phyloP scores from a whole-genome alignment of 768 basidiomycete genomes.

The Daedaleopsis sinensis region DNA sequence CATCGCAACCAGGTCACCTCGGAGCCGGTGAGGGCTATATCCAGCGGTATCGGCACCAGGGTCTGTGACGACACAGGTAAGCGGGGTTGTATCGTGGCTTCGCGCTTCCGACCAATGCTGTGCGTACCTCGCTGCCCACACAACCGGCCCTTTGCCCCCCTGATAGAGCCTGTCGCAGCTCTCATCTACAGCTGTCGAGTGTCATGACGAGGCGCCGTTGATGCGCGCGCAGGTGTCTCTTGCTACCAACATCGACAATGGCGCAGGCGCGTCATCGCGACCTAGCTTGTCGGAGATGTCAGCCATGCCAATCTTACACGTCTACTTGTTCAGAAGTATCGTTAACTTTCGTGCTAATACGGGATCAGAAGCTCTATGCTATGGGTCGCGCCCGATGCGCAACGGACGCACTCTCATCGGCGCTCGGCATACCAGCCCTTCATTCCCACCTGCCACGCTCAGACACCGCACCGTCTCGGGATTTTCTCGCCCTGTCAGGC shows the following conservation, averaged over 20 bases:
- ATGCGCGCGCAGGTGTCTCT: too few relatives aligned
- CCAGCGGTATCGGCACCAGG: neutral
- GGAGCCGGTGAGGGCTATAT: neutral
- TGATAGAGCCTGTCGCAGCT: neutral
- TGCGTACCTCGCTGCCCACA: neutral
- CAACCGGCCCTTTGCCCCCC: neutral
- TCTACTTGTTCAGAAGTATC: too few relatives aligned
- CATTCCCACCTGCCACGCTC: constrained; percentile 3
- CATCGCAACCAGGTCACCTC: neutral
- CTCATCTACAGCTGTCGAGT: neutral
- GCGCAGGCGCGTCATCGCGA: too few relatives aligned
- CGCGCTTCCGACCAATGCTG: neutral
- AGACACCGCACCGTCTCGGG: neutral
- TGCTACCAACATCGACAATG: too few relatives aligned
- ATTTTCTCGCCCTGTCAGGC: constrained; percentile 15
- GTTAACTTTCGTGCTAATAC: neutral
- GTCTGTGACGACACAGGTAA: neutral
- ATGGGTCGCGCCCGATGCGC: neutral
- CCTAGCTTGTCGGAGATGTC: too few relatives aligned
- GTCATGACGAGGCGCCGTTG: too few relatives aligned
- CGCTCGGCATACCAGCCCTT: constrained; percentile 1
- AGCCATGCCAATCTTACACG: too few relatives aligned
- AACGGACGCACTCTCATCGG: constrained; percentile 7
- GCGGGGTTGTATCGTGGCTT: neutral
- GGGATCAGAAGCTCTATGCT: neutral